Conservation (phyloP, 495 filamentous ascomycete species). For the Penicillium cataractarum region DNA sequence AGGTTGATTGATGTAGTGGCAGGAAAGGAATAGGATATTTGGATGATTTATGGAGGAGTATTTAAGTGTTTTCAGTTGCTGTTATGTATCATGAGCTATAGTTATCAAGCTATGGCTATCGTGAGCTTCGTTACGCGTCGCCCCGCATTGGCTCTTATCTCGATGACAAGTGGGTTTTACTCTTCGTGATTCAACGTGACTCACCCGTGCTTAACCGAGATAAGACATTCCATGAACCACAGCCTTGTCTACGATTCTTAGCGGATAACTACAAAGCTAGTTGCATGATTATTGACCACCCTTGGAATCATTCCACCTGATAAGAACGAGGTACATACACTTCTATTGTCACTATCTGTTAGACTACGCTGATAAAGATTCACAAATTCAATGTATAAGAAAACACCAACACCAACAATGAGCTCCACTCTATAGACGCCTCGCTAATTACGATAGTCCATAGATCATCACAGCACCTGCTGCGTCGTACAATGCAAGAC, state of each 20-base stretch:
- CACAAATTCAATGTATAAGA: neutral
- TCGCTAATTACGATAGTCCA: neutral
- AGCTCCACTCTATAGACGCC: neutral
- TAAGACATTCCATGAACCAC: neutral
- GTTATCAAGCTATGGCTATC: no score
- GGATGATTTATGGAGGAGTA: neutral
- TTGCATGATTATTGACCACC: neutral
- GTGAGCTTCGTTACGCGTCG: neutral
- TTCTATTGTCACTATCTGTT: neutral
- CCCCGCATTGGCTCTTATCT: neutral
- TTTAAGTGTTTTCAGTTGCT: neutral
- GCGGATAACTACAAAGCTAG: no score
- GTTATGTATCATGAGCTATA: neutral
- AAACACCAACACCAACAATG: neutral
- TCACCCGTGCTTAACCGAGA: neutral
- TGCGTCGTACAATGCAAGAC: constrained; percentile 42
- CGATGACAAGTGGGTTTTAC: neutral
- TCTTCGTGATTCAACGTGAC: constrained; percentile 1
- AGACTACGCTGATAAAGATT: neutral
- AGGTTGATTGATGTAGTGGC: neutral
- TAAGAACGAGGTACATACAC: neutral
- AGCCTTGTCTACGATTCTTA: no score
- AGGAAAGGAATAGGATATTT: no score
- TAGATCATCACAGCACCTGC: constrained; percentile 28
- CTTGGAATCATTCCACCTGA: neutral